Evolutionary conservation across 208 protist genomes (phyloP), one percentile per base, ranked within the genome.

Genomic region (Crithidia expoeki): DNA sequence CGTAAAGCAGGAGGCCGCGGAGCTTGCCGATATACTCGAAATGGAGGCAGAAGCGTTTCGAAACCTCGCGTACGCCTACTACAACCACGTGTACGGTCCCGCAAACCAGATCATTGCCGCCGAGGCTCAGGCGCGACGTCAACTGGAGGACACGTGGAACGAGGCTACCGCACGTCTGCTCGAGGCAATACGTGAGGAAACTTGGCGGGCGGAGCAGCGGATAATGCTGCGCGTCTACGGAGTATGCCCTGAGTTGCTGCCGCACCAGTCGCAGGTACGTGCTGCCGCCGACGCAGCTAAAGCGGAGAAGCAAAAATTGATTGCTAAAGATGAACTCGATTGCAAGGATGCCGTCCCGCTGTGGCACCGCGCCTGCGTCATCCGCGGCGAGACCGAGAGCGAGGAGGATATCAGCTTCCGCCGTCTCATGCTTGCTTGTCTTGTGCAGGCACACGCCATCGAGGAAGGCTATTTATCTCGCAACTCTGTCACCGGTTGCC

Each of bases 351-450:
- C 76, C 21, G 74, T 79, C 40, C 86, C 90, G 42, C 83, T 95
- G 52, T 79, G 65, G 83, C 72, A 90, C n/a, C 82, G 81, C 21
- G 75, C 78, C 12, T 68, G 79, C n/a, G 76, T 70, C 0, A 87
- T 95, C 60, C 85, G 86, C 38, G 58, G 69, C 4, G 90, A 95
- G 55, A 93, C 85, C 38, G 76, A 88, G 66, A 75, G 55, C 17
- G 90, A 95, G 66, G 81, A 95, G 72, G 76, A 84, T 40, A 91
- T 92, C 30, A 68, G 65, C 6, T 90, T 79, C 59, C 60, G 53
- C 2, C 83, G 84, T 23, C 32, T 93, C 19, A 30, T 67, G 44
- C 63, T 93, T 11, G 90, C 81, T 27, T 66, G 80, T 56, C 50
- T 72, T 6, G 68, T 80, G 34, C 68, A 92, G 71, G 67, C 76